phyloP scores from a whole-genome alignment of 345 rosid genomes.

The Salix brachista region DNA sequence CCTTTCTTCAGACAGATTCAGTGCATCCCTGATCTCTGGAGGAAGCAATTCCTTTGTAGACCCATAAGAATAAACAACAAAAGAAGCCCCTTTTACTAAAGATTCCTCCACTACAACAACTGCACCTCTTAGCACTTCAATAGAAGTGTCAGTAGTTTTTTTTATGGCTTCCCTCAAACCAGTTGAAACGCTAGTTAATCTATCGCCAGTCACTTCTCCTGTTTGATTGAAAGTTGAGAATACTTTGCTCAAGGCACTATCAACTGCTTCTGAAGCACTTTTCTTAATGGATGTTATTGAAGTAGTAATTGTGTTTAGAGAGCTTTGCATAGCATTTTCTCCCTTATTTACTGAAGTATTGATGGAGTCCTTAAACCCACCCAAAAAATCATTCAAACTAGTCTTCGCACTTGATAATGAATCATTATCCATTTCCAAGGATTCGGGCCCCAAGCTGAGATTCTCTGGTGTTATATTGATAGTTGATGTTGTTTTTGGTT shows the following conservation, averaged over 20 bases:
- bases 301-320: constrained; percentile 53
- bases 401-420: constrained; percentile 39
- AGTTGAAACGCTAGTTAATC: constrained; percentile 43
- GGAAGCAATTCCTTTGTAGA: constrained; percentile 73
- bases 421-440: constrained; percentile 32
- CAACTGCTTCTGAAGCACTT: constrained; percentile 57
- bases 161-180: constrained; percentile 55
- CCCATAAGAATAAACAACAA: constrained; percentile 61
- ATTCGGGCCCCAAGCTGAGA: constrained; percentile 34
- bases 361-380: constrained; percentile 44
- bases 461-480: constrained; percentile 33
- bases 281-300: constrained; percentile 50
- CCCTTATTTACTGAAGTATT: constrained; percentile 51
- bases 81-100: constrained; percentile 57
- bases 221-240: constrained; percentile 55
- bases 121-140: constrained; percentile 61
- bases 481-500: constrained; percentile 36
- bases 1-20: constrained; percentile 68
- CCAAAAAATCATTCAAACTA: constrained; percentile 47
- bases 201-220: constrained; percentile 47
- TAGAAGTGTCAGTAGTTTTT: constrained; percentile 46
- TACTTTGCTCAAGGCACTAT: constrained; percentile 40
- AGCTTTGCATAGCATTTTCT: constrained; percentile 47
- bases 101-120: constrained; percentile 60
- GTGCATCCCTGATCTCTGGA: constrained; percentile 49